Evolutionary conservation across 257 asterid genomes (phyloP).

Genomic region (Echium plantagineum): DNA sequence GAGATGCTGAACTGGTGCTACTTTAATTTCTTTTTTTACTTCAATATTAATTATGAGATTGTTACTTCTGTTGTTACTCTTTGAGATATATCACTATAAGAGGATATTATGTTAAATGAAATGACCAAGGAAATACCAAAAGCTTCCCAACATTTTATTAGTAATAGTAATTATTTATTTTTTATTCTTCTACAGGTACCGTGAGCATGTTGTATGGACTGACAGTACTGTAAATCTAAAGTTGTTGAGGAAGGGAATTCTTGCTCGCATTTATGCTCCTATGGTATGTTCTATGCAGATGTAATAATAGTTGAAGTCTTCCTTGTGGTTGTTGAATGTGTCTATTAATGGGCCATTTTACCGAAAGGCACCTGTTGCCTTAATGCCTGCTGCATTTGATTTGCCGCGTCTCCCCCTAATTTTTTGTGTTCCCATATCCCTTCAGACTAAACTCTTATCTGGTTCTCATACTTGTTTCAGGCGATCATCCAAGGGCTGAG

Average conservation of each 20-base stretch:
- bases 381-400: neutral
- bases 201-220: slow-evolving; percentile 90
- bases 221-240: slow-evolving; percentile 65
- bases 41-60: neutral
- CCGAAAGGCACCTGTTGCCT: neutral
- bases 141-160: neutral
- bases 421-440: neutral
- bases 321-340: neutral
- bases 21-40: neutral
- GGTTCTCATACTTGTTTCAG: slow-evolving; percentile 26
- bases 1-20: slow-evolving; percentile 89
- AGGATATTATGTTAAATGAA: neutral
- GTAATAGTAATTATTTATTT: neutral
- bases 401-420: neutral
- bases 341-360: neutral
- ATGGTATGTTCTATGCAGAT: slow-evolving; percentile 36
- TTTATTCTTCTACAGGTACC: slow-evolving; percentile 51
- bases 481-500: slow-evolving; percentile 78
- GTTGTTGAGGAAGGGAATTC: slow-evolving; percentile 82
- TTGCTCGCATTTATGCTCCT: slow-evolving; percentile 90
- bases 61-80: neutral
- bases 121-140: no score
- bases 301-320: neutral
- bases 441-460: neutral
- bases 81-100: neutral